Conservation (phyloP, 2,329 filamentous ascomycete species). For the Botrytis pseudocinerea region DNA sequence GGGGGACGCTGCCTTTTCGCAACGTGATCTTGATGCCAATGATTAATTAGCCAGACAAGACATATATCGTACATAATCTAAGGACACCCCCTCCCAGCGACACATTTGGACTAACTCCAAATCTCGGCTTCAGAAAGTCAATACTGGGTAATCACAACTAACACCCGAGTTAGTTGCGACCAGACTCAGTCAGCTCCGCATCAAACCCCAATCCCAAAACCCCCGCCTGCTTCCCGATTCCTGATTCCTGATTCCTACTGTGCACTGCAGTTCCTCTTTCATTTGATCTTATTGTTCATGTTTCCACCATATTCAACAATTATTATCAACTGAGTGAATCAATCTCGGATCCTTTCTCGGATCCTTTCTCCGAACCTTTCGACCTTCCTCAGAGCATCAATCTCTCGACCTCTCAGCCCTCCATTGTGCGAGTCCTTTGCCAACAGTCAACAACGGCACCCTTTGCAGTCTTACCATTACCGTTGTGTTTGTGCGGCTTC, state of each 20-base stretch:
- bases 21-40: background rate
- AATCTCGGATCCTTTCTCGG: background rate
- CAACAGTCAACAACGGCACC: background rate
- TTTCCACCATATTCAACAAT: background rate
- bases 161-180: constrained; percentile 12
- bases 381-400: background rate
- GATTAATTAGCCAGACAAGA: background rate
- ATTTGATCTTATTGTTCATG: background rate
- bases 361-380: background rate
- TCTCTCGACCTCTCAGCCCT: background rate
- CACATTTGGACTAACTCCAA: constrained; percentile 1
- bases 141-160: background rate
- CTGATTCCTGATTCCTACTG: background rate
- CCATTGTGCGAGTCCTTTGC: background rate
- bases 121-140: background rate
- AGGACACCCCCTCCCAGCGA: background rate
- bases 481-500: background rate
- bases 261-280: background rate
- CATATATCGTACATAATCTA: background rate
- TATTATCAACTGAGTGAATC: background rate
- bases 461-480: background rate
- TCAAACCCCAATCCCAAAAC: background rate
- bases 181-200: constrained; percentile 14
- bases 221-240: background rate
- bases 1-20: no score